Evolutionary conservation across 1,284 basidiomycete species (phyloP).

Genomic region (Apiotrichum sp.): DNA sequence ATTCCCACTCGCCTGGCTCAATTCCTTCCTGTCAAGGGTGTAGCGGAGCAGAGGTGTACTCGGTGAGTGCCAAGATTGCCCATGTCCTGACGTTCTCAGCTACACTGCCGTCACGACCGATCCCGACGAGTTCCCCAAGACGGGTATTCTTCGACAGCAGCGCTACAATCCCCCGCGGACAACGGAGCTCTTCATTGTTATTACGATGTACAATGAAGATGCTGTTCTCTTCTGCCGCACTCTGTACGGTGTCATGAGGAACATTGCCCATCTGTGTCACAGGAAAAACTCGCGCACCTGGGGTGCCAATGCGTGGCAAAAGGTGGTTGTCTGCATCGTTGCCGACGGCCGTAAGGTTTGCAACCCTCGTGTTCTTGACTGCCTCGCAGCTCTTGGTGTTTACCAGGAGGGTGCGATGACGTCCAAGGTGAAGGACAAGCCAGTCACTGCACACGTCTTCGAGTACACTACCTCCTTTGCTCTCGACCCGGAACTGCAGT

Average conservation of each 20-base stretch:
- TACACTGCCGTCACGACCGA: slow-evolving; percentile 84
- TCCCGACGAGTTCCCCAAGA: slow-evolving; percentile 82
- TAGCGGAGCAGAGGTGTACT: slow-evolving; percentile 76
- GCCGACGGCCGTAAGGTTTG: slow-evolving; percentile 89
- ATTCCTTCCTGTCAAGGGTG: slow-evolving; percentile 69
- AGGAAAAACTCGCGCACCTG: slow-evolving; percentile 91
- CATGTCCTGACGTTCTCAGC: slow-evolving; percentile 24
- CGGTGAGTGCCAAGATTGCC: slow-evolving; percentile 51
- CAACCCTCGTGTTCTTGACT: slow-evolving; percentile 89
- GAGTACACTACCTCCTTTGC: slow-evolving; percentile 86
- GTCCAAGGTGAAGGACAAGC: slow-evolving; percentile 76
- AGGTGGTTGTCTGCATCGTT: slow-evolving; percentile 93
- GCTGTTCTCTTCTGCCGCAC: slow-evolving; percentile 91
- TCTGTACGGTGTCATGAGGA: slow-evolving; percentile 90
- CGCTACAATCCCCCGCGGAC: slow-evolving; percentile 59
- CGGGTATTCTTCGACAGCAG: slow-evolving; percentile 81
- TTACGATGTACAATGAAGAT: slow-evolving; percentile 97
- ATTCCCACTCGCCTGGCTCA: slow-evolving; percentile 71
- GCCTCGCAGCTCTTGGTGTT: slow-evolving; percentile 55
- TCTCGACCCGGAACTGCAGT: slow-evolving; percentile 79
- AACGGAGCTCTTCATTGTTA: slow-evolving; percentile 89
- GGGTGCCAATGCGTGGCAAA: slow-evolving; percentile 96
- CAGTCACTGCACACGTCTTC: slow-evolving; percentile 89
- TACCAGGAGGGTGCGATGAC: slow-evolving; percentile 71
- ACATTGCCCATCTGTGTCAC: slow-evolving; percentile 82